Evolutionary conservation across 257 asterid species (phyloP).

Genomic region (Agastache rugosa): DNA sequence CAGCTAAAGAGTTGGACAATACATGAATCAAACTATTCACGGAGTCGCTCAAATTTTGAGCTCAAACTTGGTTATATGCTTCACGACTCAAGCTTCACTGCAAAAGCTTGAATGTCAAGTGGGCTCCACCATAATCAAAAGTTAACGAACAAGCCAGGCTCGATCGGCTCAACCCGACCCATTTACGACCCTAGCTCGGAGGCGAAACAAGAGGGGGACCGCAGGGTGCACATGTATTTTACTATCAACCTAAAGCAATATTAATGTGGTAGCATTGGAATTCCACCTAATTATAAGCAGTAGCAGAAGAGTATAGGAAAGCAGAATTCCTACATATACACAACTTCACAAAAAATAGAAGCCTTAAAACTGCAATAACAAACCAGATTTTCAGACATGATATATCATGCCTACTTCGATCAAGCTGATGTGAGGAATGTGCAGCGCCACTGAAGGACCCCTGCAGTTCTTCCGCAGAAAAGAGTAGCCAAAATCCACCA

Average conservation of each 20-base stretch:
- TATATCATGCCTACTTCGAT: slow-evolving; percentile 97
- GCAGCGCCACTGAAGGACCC: slow-evolving; percentile 92
- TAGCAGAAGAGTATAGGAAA: neutral
- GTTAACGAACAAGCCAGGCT: neutral
- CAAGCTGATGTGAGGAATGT: slow-evolving; percentile 93
- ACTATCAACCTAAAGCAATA: neutral
- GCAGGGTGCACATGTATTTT: neutral
- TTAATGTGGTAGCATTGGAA: neutral
- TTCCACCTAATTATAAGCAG: slow-evolving; percentile 8
- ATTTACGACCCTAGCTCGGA: neutral
- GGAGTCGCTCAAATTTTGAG: too few species aligned
- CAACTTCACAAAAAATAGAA: slow-evolving; percentile 9
- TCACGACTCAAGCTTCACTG: neutral
- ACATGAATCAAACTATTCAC: too few species aligned
- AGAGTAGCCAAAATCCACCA: slow-evolving; percentile 86
- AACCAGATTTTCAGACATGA: slow-evolving; percentile 55
- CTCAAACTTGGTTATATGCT: too few species aligned
- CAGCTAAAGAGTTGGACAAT: too few species aligned
- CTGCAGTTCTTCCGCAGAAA: slow-evolving; percentile 92
- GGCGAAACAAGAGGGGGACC: neutral
- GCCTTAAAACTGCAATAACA: neutral
- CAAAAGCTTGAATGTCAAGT: neutral
- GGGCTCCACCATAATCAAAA: neutral
- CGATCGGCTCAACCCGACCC: neutral
- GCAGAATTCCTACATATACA: slow-evolving; percentile 18